phyloP scores from a whole-genome alignment of 495 filamentous ascomycete species.

The Trichoderma erinaceum region DNA sequence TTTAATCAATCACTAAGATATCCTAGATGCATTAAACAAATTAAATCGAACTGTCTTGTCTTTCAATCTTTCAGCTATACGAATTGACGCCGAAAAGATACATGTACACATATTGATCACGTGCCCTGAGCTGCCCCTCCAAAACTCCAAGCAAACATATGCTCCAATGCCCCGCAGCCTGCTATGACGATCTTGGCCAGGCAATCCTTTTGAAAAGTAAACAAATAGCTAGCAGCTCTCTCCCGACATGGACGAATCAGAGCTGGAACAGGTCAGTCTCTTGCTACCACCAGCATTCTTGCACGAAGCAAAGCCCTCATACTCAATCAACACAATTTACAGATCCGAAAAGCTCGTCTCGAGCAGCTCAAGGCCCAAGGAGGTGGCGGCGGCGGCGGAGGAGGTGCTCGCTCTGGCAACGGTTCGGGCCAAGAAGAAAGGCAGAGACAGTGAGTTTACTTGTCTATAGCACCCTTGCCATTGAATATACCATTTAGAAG shows the following conservation, averaged over 20 bases:
- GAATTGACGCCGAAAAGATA: not conserved
- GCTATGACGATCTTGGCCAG: not conserved
- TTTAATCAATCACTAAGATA: too few relatives aligned
- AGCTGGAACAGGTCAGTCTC: constrained; percentile 65
- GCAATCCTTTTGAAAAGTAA: not conserved
- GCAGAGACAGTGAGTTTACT: constrained; percentile 52
- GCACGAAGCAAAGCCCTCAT: not conserved
- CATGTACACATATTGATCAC: not conserved
- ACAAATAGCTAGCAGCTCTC: not conserved
- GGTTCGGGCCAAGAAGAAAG: constrained; percentile 52
- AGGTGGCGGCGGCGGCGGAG: constrained; percentile 29
- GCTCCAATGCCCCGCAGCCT: not conserved
- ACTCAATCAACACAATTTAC: constrained; percentile 10
- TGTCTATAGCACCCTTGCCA: too few relatives aligned
- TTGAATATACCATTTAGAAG: too few relatives aligned
- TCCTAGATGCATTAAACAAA: too few relatives aligned
- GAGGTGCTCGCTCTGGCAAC: constrained; percentile 33
- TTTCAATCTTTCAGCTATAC: not conserved
- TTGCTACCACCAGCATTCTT: not conserved
- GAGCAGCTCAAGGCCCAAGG: constrained; percentile 80
- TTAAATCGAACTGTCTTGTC: too few relatives aligned
- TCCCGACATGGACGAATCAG: constrained; percentile 65
- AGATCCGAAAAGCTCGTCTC: constrained; percentile 86
- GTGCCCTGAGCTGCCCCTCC: constrained; percentile 8
- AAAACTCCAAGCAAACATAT: not conserved